Evolutionary conservation across 176 grass and related monocot genomes (phyloP).

Genomic region (Chloris gayana): DNA sequence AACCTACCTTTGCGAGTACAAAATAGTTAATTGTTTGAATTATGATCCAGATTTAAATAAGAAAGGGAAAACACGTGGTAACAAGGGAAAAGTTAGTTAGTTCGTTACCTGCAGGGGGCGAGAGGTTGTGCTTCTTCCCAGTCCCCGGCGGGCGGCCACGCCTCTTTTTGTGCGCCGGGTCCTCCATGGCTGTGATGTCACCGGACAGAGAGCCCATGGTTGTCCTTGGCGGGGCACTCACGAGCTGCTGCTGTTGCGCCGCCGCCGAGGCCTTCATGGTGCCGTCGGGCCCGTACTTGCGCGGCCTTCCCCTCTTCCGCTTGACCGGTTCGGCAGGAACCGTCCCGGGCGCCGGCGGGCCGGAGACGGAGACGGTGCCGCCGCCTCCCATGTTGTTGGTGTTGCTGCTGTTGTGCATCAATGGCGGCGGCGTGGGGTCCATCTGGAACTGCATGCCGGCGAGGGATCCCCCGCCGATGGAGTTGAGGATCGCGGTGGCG

Average conservation of each 20-base stretch:
- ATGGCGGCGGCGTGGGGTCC: constrained; percentile 46
- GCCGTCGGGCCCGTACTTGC: constrained; percentile 85
- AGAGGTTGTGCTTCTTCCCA: constrained; percentile 68
- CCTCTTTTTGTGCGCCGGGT: constrained; percentile 56
- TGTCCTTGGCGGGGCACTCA: constrained; percentile 20
- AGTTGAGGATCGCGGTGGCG: constrained; percentile 58
- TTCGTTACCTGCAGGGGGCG: constrained; percentile 45
- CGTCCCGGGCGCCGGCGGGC: not conserved
- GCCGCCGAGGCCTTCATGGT: constrained; percentile 40
- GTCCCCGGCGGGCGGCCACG: constrained; percentile 76
- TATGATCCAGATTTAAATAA: not conserved
- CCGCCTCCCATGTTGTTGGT: not conserved
- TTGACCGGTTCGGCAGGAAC: constrained; percentile 42
- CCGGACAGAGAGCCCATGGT: constrained; percentile 35
- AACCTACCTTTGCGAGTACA: not conserved
- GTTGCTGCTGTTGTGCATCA: constrained; percentile 25
- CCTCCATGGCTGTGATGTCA: constrained; percentile 36
- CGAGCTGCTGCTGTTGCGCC: constrained; percentile 18
- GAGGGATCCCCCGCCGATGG: constrained; percentile 45
- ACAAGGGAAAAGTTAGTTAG: not conserved
- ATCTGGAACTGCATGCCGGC: constrained; percentile 65
- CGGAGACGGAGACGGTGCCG: not conserved
- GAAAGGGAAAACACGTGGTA: not conserved
- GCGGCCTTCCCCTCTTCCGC: constrained; percentile 72
- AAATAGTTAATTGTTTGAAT: not conserved